Conservation (phyloP, 805 yeast species). For the Nakazawaea anatomiae region DNA sequence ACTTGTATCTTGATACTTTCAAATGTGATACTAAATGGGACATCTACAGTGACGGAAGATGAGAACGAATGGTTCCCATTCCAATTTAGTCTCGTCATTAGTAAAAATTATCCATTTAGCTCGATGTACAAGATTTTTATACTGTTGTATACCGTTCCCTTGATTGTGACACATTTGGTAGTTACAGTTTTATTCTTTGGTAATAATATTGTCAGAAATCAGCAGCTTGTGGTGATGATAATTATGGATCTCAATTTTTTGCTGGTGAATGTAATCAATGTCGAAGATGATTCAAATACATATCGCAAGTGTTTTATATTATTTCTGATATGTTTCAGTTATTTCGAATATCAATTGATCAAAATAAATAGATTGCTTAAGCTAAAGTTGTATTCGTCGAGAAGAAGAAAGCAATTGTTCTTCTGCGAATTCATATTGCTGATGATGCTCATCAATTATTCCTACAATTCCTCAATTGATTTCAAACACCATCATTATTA, state of each 20-base stretch:
- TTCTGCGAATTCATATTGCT: background rate
- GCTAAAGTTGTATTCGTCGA: background rate
- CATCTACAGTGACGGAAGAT: background rate
- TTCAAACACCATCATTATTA: slow-evolving; percentile 5
- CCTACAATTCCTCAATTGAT: slow-evolving; percentile 3
- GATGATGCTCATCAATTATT: background rate
- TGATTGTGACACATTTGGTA: background rate
- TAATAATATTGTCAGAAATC: background rate
- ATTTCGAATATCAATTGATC: background rate
- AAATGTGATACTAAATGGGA: background rate
- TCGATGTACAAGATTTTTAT: background rate
- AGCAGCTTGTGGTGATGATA: background rate
- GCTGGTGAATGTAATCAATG: slow-evolving; percentile 1
- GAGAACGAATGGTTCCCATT: slow-evolving; percentile 7
- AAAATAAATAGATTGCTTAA: background rate
- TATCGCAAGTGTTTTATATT: slow-evolving; percentile 2
- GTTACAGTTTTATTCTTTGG: too few relatives aligned
- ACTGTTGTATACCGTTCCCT: background rate
- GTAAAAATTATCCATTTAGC: slow-evolving; percentile 4
- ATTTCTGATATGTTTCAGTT: background rate
- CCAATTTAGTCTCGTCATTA: slow-evolving; percentile 1
- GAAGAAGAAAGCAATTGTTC: background rate
- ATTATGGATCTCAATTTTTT: background rate
- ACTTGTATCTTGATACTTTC: background rate
- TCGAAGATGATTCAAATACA: slow-evolving; percentile 1